Evolutionary conservation across 768 basidiomycete genomes (phyloP), one percentile per base, ranked within the genome.

Genomic region (Lentinula detonsa): DNA sequence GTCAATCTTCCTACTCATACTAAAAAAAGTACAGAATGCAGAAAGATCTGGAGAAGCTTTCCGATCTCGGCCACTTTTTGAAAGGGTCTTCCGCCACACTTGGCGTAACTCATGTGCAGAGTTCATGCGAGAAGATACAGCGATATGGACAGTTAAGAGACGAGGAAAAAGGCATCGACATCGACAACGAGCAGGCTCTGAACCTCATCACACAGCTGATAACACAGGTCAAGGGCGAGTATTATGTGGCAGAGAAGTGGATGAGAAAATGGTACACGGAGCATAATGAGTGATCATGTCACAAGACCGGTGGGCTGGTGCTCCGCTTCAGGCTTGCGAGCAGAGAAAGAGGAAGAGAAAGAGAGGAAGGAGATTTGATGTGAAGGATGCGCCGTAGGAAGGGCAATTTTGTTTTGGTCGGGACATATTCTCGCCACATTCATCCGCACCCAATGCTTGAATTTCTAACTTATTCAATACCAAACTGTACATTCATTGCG

Each of bases 21-120:
- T 64, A 49, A 61, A 62, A 65, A 28, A 18, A 52, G 65, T 63
- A 53, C 71, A 93, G 91, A 63, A 67, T 67, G 42, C 71, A 67
- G 23, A 81, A 85, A 63, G 81, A 95, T 65, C 82, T 96, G 9
- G 65, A 68, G 9, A 70, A 81, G 59, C 83, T 99, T 16, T 88
- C 91, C 2, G 74, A 77, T 16, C 80, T 90, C 9, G 97, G 95
- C 0, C 96, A 99, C 74, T 99, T 92, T 75, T 85, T 98, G 70
- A 99, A 98, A 74, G 96, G 96, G 51, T 98, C 95, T 2, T 96
- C 95, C 11, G 95, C 95, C 33, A 93, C 95, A 2, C 81, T 99
- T 49, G 96, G 97, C 31, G 84, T 95, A 34, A 75, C 75, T 61
- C 83, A 84, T 64, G 95, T 99, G 57, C 89, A 93, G 71, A 81